Evolutionary conservation across 805 yeast genomes (phyloP).

Genomic region (Lachancea meyersii): DNA sequence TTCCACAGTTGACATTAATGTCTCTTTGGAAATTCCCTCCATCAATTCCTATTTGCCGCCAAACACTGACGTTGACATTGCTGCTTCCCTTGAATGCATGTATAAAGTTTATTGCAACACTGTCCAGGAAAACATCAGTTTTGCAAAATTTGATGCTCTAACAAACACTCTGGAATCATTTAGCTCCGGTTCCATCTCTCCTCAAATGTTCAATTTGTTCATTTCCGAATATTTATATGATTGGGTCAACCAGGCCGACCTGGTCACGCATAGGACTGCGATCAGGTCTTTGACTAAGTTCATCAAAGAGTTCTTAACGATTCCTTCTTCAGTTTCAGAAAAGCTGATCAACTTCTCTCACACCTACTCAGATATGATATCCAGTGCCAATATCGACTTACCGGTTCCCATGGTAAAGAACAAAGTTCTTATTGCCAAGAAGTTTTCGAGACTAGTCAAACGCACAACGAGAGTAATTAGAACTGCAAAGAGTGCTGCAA

Average conservation of each 20-base stretch:
- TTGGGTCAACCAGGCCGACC: slow-evolving; percentile 69
- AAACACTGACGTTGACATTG: slow-evolving; percentile 48
- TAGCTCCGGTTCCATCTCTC: slow-evolving; percentile 47
- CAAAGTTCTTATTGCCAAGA: slow-evolving; percentile 49
- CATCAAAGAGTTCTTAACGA: slow-evolving; percentile 44
- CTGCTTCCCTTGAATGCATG: slow-evolving; percentile 53
- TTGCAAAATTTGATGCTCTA: slow-evolving; percentile 58
- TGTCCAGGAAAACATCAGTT: slow-evolving; percentile 59
- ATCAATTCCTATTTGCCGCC: slow-evolving; percentile 33
- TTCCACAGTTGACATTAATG: slow-evolving; percentile 2
- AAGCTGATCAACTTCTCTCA: slow-evolving; percentile 50
- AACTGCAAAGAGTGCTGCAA: slow-evolving; percentile 45
- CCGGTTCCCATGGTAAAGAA: slow-evolving; percentile 46
- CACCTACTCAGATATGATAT: slow-evolving; percentile 42
- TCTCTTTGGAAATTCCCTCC: slow-evolving; percentile 39
- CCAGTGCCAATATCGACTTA: slow-evolving; percentile 38
- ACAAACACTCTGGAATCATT: slow-evolving; percentile 49
- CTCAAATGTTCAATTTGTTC: slow-evolving; percentile 56
- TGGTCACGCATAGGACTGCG: slow-evolving; percentile 48
- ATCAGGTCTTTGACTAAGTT: slow-evolving; percentile 57
- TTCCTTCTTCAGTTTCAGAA: slow-evolving; percentile 49
- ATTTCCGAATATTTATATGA: slow-evolving; percentile 41
- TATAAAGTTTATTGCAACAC: slow-evolving; percentile 61
- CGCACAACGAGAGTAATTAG: slow-evolving; percentile 50
- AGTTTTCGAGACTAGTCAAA: slow-evolving; percentile 47